Conservation (phyloP, 148 eudicot genomes). For the Chenopodium suecicum region DNA sequence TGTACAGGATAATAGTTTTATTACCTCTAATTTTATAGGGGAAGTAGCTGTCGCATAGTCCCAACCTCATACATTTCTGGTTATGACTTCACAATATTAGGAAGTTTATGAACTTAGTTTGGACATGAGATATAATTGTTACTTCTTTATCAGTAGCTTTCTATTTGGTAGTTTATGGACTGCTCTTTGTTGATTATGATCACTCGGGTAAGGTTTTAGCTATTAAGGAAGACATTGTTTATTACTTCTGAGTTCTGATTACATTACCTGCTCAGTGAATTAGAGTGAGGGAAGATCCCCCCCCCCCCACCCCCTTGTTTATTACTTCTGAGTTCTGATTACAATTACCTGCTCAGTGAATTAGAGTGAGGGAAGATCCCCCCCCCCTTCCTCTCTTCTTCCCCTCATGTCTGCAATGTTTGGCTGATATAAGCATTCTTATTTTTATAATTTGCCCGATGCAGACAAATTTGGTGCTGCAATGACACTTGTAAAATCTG, state of each 20-base stretch:
- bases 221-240: neutral
- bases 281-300: neutral
- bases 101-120: neutral
- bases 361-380: neutral
- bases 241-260: neutral
- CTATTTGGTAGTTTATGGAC: neutral
- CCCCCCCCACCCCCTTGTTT: neutral
- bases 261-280: neutral
- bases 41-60: no score
- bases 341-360: neutral
- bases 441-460: conserved; percentile 14
- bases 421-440: neutral
- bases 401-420: neutral
- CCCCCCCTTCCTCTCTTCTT: neutral
- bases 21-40: no score
- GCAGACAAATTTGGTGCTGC: conserved; percentile 88
- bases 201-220: neutral
- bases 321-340: neutral
- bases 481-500: conserved; percentile 82
- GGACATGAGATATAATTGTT: neutral
- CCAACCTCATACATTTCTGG: no score
- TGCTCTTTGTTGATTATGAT: neutral
- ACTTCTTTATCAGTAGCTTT: neutral
- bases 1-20: no score
- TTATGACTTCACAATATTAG: no score